Conservation (phyloP, 805 yeast genomes). For the Metschnikowia amazonensis region DNA sequence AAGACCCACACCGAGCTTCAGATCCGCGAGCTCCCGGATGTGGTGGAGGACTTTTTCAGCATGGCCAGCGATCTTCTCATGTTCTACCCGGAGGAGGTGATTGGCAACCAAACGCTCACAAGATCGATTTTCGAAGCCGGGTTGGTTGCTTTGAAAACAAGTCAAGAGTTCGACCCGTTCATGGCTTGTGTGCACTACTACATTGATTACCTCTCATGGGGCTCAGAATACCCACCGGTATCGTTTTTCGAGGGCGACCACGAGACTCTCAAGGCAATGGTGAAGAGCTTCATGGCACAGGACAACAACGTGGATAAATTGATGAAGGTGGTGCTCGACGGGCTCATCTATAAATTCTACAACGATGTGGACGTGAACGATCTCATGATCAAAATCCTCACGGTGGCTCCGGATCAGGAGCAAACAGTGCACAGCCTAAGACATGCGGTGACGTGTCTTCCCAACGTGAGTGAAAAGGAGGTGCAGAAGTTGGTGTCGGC, state of each 20-base stretch:
- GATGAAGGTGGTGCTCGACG: slow-evolving; percentile 51
- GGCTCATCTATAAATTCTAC: slow-evolving; percentile 69
- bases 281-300: slow-evolving; percentile 41
- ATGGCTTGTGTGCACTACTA: slow-evolving; percentile 67
- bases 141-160: slow-evolving; percentile 43
- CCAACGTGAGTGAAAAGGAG: slow-evolving; percentile 67
- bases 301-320: slow-evolving; percentile 56
- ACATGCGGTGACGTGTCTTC: slow-evolving; percentile 52
- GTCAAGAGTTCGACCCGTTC: slow-evolving; percentile 70
- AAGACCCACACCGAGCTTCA: slow-evolving; percentile 21
- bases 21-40: slow-evolving; percentile 52
- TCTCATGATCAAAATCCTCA: slow-evolving; percentile 59
- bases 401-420: slow-evolving; percentile 44
- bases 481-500: slow-evolving; percentile 56
- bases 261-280: slow-evolving; percentile 51
- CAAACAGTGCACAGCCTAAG: slow-evolving; percentile 58
- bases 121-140: slow-evolving; percentile 57
- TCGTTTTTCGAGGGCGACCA: slow-evolving; percentile 47
- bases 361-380: slow-evolving; percentile 75
- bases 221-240: slow-evolving; percentile 73
- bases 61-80: slow-evolving; percentile 74
- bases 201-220: slow-evolving; percentile 83
- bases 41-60: slow-evolving; percentile 82
- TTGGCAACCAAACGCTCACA: slow-evolving; percentile 44
- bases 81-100: slow-evolving; percentile 61